Base-by-base conservation (phyloP, 257 asterid genomes). In the Gynochthodes officinalis region DNA sequence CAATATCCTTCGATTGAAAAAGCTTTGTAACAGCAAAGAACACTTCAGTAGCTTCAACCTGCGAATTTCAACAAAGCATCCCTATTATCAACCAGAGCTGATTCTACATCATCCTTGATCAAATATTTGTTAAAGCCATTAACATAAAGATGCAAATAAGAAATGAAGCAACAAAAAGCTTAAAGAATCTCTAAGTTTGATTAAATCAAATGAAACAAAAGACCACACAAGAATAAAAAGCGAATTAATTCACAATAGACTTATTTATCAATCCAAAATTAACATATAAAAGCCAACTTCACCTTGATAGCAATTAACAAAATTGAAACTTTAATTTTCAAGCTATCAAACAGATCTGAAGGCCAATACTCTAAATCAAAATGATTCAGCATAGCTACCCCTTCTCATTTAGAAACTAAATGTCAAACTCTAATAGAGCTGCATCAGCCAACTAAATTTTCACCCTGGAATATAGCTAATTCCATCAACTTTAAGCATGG, bases 1-100 rank as follows among this genome's bases (percentile, higher is more conserved):
- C 98, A 84, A 79, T 78, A 83, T 93, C 98, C 81, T 72, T 89
- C 27, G 98, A 93, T 82, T 93, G 98, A 74, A 93, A 93, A 72
- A 93, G 96, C 84, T 93, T 93, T 30, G 98, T 93, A 73, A 93
- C 98, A 67, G 98, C 79, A 78, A 93, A 93, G 78, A 93, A 93
- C 19, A 93, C 98, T 83, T 82, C 98, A 32, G 97, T 93, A 72
- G 98, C 97, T 86, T 90, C 98, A 32, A 82, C 68, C 98, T 93
- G 70, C 49, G 71, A 70, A 75, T 74, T 67, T 30, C 53, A 75
- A 49, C 64, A 49, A 18, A 71, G 30, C 5, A 28, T 7, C 16
- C 6, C 19, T 16, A 71, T 37, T 50, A 16, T 57, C 32, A 5
- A 64, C 52, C 64, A 42, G 5, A 44, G 9, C 7, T 3, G 16